Evolutionary conservation across 2,329 filamentous ascomycete species (phyloP), one percentile per base, ranked within the genome.

Genomic region (Nothophaeocryptopus gaeumannii): DNA sequence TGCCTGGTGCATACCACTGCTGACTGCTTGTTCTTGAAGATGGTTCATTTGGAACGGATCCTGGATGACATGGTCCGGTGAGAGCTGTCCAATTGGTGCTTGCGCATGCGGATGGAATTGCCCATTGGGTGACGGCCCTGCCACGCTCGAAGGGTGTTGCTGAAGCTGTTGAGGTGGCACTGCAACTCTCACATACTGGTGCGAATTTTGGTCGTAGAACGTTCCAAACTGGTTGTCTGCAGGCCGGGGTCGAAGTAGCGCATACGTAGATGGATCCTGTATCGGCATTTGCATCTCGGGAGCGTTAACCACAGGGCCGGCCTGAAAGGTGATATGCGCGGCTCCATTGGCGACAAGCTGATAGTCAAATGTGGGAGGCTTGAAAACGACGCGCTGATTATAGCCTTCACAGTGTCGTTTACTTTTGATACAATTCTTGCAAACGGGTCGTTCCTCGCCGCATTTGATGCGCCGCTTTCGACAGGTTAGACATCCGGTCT

Each of bases 381-480:
- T 92, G 77, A 92, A 93, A 51, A 89, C 77, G 46, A 93, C 83
- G 39, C 86, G 81, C 67, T 89, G 86, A 59, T 83, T 89, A 68
- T 93, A 93, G 45, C 89, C 89, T 68, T 93, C 88, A 67, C 89
- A 95, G 58, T 83, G 77, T 11, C 89, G 80, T 70, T 91, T 92
- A 13, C 88, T 92, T 65, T 92, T 93, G 72, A 87, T 83, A 71
- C 89, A 95, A 65, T 95, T 95, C 63, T 79, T 83, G 71, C 89
- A 93, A 26, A 80, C 86, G 20, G 89, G 89, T 42, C 86, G 81
- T 63, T 89, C 88, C 69, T 97, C 93, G 55, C 93, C 93, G 70
- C 93, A 99, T 72, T 97, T 99, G 71, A 99, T 97, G 12, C 93
- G 87, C 45, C 93, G 85, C 72, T 88, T 92, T 56, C 93, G 86